These are phyloP conservation scores for Scedosporium minutisporum DNA, from an alignment of 2,329 filamentous ascomycete species.

Conservation along the genomic window DNA sequence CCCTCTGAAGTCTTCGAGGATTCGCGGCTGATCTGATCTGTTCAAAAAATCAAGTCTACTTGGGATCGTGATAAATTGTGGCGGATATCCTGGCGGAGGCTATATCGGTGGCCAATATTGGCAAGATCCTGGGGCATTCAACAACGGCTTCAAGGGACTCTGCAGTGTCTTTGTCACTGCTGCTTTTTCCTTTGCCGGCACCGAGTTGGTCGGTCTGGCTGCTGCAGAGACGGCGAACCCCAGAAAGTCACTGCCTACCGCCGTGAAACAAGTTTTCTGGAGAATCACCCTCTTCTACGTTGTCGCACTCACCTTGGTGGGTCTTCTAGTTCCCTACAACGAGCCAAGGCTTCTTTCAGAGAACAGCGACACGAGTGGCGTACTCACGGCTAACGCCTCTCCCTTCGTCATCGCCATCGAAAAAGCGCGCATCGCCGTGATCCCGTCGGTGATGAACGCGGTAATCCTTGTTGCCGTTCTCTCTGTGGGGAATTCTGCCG, in stretches of 20 bases:
- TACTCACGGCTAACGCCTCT: slow-evolving; percentile 64
- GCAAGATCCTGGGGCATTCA: slow-evolving; percentile 71
- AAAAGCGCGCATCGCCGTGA: slow-evolving; percentile 68
- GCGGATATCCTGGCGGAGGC: slow-evolving; percentile 60
- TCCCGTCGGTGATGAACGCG: slow-evolving; percentile 88
- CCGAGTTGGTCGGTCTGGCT: slow-evolving; percentile 66
- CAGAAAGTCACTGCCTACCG: slow-evolving; percentile 71
- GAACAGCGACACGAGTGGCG: slow-evolving; percentile 29
- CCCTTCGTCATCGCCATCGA: slow-evolving; percentile 91
- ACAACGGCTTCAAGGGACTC: slow-evolving; percentile 76
- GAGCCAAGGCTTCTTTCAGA: slow-evolving; percentile 51
- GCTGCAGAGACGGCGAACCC: slow-evolving; percentile 73
- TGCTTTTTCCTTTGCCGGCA: slow-evolving; percentile 67
- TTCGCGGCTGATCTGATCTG: slow-evolving; percentile 9
- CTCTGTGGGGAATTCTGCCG: slow-evolving; percentile 82
- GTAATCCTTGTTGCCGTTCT: slow-evolving; percentile 87
- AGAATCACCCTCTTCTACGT: slow-evolving; percentile 87
- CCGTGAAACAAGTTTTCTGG: slow-evolving; percentile 93
- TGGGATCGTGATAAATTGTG: slow-evolving; percentile 76
- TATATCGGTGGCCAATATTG: slow-evolving; percentile 78
- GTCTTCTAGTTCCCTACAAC: slow-evolving; percentile 69
- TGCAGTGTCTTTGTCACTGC: slow-evolving; percentile 70
- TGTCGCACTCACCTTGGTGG: slow-evolving; percentile 69
- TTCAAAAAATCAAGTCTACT: slow-evolving; percentile 48
- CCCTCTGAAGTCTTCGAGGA: neutral